Evolutionary conservation across 345 rosid species (phyloP).

Genomic region (Eucalyptus sp.): DNA sequence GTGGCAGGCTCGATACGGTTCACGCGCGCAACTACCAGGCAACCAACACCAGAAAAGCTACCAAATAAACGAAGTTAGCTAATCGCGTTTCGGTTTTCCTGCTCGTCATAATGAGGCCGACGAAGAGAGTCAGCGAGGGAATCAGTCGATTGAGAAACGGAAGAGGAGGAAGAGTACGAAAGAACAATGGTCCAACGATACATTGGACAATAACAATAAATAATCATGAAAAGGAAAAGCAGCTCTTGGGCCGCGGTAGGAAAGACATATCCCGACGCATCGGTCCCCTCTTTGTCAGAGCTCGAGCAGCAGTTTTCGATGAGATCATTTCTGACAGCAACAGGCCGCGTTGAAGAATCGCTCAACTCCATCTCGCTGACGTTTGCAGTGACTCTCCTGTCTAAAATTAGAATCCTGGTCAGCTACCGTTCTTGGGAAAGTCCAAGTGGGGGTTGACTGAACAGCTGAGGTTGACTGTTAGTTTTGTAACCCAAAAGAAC

Average conservation of each 20-base stretch:
- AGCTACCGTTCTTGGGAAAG: neutral
- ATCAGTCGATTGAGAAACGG: neutral
- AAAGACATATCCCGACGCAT: neutral
- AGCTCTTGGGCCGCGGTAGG: neutral
- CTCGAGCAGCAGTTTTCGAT: neutral
- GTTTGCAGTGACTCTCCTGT: neutral
- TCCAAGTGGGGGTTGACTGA: neutral
- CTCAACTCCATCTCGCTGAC: neutral
- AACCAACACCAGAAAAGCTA: neutral
- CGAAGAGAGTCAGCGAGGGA: neutral
- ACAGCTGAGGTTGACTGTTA: neutral
- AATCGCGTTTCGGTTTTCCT: neutral
- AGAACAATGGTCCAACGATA: neutral
- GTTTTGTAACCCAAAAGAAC: neutral
- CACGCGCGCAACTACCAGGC: neutral
- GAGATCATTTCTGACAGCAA: neutral
- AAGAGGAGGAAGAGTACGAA: neutral
- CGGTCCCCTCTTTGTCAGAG: neutral
- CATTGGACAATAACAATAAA: neutral
- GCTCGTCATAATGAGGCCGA: neutral
- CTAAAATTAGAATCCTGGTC: neutral
- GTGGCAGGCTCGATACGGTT: neutral
- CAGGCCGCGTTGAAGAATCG: neutral
- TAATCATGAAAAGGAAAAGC: neutral
- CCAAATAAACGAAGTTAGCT: neutral